A percentile compares a stretch with the other conserved stretches of the same genome.
Evolutionary conservation across 371 early-diverging fungal genomes (phyloP).

Genomic region (Actinomortierella wolfii): DNA sequence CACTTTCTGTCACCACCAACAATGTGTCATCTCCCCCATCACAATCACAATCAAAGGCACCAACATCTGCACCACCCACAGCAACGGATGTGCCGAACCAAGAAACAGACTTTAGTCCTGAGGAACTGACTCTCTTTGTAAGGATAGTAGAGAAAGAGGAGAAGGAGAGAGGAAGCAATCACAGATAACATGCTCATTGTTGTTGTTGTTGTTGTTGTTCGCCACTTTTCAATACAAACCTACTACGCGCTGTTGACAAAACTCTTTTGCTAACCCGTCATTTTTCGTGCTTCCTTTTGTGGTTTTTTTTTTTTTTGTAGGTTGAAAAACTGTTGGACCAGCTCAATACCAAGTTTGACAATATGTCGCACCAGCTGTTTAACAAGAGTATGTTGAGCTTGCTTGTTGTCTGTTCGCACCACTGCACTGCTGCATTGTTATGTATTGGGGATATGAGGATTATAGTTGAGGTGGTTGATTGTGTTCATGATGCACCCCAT

Average conservation of each 20-base stretch:
- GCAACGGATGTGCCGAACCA: background rate
- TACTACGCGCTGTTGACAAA: too few relatives aligned
- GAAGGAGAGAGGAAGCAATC: too few relatives aligned
- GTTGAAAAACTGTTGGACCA: slow-evolving; percentile 40
- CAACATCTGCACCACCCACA: slow-evolving; percentile 8
- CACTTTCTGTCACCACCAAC: background rate
- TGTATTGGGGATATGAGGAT: background rate
- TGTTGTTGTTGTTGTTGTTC: too few relatives aligned
- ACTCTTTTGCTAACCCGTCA: too few relatives aligned
- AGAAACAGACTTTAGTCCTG: slow-evolving; percentile 23
- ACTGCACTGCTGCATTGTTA: too few relatives aligned
- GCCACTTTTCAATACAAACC: too few relatives aligned
- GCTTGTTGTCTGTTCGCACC: too few relatives aligned
- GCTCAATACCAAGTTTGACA: slow-evolving; percentile 39
- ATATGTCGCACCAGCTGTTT: slow-evolving; percentile 32
- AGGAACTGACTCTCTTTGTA: slow-evolving; percentile 41
- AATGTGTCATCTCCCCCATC: slow-evolving; percentile 7
- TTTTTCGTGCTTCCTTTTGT: background rate
- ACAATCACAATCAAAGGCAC: slow-evolving; percentile 28
- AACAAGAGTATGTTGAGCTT: slow-evolving; percentile 15
- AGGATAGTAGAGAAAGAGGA: too few relatives aligned
- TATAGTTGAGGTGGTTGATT: background rate
- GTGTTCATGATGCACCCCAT: too few relatives aligned
- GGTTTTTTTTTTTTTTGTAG: slow-evolving; percentile 3
- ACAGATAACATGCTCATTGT: too few relatives aligned